Percentiles rank a stretch among this genome's conserved stretches.
Conservation (phyloP, 768 basidiomycete species). For the Phylloporus sp. region DNA sequence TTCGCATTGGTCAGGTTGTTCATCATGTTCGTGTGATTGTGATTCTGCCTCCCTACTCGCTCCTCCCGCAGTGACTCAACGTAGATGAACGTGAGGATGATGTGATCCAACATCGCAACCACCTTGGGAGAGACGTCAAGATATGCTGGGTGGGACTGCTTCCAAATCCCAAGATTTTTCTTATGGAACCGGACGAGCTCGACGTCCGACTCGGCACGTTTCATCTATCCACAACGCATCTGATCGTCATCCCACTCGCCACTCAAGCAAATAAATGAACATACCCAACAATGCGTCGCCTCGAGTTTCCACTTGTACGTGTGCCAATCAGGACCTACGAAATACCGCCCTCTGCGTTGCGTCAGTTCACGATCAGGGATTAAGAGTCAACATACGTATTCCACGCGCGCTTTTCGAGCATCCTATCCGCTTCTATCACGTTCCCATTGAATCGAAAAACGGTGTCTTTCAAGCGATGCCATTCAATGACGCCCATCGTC, state of each 20-base stretch:
- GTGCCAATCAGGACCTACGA: slow-evolving; percentile 27
- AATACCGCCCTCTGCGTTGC: slow-evolving; percentile 28
- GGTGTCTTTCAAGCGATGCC: slow-evolving; percentile 16
- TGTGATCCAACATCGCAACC: slow-evolving; percentile 21
- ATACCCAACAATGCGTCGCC: slow-evolving; percentile 23
- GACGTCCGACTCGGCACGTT: slow-evolving; percentile 8
- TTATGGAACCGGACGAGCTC: slow-evolving; percentile 23
- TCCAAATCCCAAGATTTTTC: slow-evolving; percentile 21
- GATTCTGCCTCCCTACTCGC: background rate
- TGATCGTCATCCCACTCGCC: background rate
- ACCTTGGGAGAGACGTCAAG: slow-evolving; percentile 16
- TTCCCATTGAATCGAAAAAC: slow-evolving; percentile 16
- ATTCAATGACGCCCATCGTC: slow-evolving; percentile 24
- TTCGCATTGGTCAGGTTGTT: background rate
- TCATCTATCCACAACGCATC: slow-evolving; percentile 11
- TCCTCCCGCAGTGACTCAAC: slow-evolving; percentile 17
- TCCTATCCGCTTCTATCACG: slow-evolving; percentile 1
- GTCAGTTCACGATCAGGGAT: background rate
- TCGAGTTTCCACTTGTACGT: slow-evolving; percentile 33
- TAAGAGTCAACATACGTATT: slow-evolving; percentile 10
- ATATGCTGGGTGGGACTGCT: slow-evolving; percentile 20
- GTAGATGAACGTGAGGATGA: slow-evolving; percentile 26
- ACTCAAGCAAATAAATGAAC: background rate
- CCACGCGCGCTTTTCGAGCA: slow-evolving; percentile 16
- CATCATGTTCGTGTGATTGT: background rate